These are phyloP conservation scores for Eremochloa ophiuroides DNA, from an alignment of 176 grass and related monocot species.

Conservation along the genomic window DNA sequence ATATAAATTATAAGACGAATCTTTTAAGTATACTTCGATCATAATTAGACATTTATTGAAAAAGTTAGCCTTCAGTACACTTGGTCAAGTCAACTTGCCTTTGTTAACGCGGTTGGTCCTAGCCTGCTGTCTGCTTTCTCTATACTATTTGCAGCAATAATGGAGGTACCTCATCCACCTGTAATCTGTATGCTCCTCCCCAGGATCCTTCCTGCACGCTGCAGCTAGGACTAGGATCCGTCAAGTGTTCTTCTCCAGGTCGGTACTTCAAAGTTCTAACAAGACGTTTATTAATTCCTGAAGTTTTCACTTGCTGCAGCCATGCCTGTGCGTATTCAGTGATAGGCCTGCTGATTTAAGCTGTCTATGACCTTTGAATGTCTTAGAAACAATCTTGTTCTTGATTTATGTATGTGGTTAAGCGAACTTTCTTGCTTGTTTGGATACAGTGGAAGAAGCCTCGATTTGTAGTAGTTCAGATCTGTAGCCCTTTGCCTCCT, in stretches of 20 bases:
- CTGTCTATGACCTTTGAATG: neutral
- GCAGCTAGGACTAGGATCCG: neutral
- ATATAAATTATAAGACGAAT: no score
- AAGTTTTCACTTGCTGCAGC: neutral
- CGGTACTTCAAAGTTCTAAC: neutral
- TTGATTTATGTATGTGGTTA: neutral
- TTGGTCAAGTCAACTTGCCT: no score
- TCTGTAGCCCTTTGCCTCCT: neutral
- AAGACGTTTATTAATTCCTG: no score
- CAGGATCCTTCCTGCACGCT: no score
- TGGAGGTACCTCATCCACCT: no score
- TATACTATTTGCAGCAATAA: no score
- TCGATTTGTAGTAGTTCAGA: neutral
- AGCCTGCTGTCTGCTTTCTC: no score
- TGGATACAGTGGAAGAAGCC: neutral
- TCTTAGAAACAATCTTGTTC: neutral
- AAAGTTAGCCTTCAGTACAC: no score
- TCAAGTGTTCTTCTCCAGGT: slow-evolving; percentile 8
- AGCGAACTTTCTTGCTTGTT: neutral
- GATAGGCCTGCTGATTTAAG: neutral
- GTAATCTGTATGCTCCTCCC: no score
- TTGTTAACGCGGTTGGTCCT: no score
- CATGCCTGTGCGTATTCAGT: neutral
- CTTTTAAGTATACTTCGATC: no score
- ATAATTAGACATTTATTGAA: no score